Conservation (phyloP, 1,139 yeast species). For the Pneumocystis murina region DNA sequence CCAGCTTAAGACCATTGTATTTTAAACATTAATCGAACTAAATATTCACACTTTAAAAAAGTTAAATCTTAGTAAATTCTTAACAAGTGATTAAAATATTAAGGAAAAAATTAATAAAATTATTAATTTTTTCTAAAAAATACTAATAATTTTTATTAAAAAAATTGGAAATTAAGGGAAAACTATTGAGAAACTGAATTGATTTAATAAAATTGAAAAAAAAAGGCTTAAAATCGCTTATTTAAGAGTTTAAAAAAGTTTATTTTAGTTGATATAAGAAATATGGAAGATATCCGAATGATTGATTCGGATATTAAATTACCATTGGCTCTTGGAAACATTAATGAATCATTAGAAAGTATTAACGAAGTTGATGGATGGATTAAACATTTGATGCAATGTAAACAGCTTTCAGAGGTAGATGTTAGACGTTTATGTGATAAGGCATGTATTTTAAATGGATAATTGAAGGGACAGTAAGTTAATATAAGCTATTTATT, state of each 20-base stretch:
- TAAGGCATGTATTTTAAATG: slow-evolving; percentile 33
- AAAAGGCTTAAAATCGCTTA: neutral
- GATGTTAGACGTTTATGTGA: slow-evolving; percentile 70
- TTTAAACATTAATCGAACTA: no score
- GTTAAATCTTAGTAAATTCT: neutral
- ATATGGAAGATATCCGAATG: slow-evolving; percentile 1
- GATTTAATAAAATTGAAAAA: neutral
- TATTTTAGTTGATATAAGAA: neutral
- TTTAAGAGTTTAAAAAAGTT: neutral
- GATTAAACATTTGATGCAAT: slow-evolving; percentile 63
- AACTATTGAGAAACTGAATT: neutral
- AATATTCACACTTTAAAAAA: neutral
- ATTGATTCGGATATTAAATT: neutral
- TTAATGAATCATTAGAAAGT: neutral
- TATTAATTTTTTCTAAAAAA: neutral
- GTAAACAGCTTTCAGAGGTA: slow-evolving; percentile 68
- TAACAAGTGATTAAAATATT: neutral
- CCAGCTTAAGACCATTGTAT: no score
- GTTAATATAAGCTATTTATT: neutral
- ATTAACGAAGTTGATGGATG: slow-evolving; percentile 58
- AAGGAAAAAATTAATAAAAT: neutral
- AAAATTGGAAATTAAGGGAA: neutral
- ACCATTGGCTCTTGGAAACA: neutral
- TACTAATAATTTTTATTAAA: neutral
- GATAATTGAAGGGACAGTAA: no score